Base-by-base conservation (phyloP, 495 filamentous ascomycete genomes). In the Pseudoneurospora amorphoporcata region DNA sequence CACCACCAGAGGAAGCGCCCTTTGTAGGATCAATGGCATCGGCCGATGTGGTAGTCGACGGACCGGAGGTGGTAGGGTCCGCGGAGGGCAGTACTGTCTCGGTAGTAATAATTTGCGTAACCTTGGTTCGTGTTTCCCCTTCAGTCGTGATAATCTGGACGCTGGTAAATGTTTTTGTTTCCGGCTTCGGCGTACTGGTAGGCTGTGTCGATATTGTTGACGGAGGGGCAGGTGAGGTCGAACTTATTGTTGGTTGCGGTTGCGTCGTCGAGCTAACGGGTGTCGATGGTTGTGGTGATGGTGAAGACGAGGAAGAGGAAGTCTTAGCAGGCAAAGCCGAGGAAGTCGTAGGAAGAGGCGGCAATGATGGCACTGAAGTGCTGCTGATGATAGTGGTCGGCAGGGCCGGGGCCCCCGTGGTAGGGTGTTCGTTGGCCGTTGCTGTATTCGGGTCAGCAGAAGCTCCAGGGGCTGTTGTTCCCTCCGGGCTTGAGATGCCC, bases 21-120 rank as follows among this genome's bases (percentile, higher is more conserved):
- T 77, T 69, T 42, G 77, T 79, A 6, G 82, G 72, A 72, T 69
- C 81, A 58, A 84, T 81, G 73, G 79, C 70, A 39, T 71, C 75
- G 39, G 68, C 72, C 0, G 81, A 19, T 3, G 78, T 77, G 29
- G 76, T 71, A 73, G 83, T 69, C 41, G 76, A 68, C 41, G 73
- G 38, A 47, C 76, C 29, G 19, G 77, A 69, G 35, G 76, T 71
- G 40, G 72, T 70, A n/a, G 71, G 38, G 4, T 42, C 53, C 7
- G 41, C 29, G 17, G 58, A n/a, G n/a, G 19, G 29, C 16, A 45
- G 10, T 32, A 32, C 69, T 41, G 65, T 71, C 17, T 40, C 65
- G 7, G 83, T 75, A 4, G 82, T 68, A 19, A 79, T 79, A 8
- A 77, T 71, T 32, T 79, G 70, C 38, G 74, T 79, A 4, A 82